Evolutionary conservation across 306 rosid species (phyloP), one percentile per base, ranked within the genome.

Genomic region (Astragalus membranaceus): DNA sequence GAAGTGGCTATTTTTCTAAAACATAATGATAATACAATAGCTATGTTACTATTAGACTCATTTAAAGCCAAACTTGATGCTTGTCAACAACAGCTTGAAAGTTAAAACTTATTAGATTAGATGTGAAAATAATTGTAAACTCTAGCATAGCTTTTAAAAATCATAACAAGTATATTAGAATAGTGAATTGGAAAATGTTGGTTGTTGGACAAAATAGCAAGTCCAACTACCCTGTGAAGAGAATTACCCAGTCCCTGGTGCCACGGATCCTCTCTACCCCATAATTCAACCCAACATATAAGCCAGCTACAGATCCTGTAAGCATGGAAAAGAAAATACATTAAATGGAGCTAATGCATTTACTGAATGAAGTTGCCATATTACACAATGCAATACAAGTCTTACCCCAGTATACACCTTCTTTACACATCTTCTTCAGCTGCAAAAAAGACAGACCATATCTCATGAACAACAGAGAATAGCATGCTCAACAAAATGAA

Each of bases 371-470:
- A 51, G 14, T 20, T 10, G 35, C 15, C 72, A 43, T 32, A 56
- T 67, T 32, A 61, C 35, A 54, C 23, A 52, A 41, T 23, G 54
- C 78, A 76, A 67, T 37, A 69, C 30, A 17, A 64, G 43, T 55
- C 88, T 83, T 81, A 93, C 98, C 98, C 96, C 98, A 93, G 56
- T 90, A 93, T 78, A 91, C 97, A 7, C 96, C 98, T 85, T 93
- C 98, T 64, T 85, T 90, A 78, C 96, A 90, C 96, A 93, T 90
- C 83, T 90, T 93, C 88, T 93, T 93, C 88, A 93, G 75, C 98
- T 93, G 95, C 88, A 20, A 86, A 81, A 16, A 79, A 66, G 9
- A 73, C 42, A 66, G 9, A 73, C 42, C 1, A 61, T 6, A 17
- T 9, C 54, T 59, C 52, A 70, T 88, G 44, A 88, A 73, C 44